Conservation (phyloP, 2,329 filamentous ascomycete genomes). For the Aspergillus flavus region DNA sequence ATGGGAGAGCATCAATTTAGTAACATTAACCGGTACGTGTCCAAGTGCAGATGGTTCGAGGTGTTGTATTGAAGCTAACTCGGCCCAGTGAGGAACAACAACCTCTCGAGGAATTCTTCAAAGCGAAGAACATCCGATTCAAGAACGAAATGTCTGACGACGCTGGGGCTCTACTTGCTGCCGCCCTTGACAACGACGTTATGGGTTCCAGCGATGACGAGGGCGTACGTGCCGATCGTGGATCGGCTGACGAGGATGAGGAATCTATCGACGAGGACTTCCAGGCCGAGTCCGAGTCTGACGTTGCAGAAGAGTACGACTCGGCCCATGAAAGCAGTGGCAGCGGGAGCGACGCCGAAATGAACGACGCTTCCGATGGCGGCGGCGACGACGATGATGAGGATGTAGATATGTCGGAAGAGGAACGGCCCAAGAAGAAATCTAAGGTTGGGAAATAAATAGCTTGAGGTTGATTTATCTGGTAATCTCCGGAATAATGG, state of each 20-base stretch:
- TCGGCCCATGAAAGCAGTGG: constrained; percentile 85
- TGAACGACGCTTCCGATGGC: constrained; percentile 50
- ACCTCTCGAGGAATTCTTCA: constrained; percentile 96
- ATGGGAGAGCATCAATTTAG: constrained; percentile 91
- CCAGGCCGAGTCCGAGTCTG: constrained; percentile 85
- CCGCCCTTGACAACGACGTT: constrained; percentile 79
- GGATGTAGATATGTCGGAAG: constrained; percentile 35
- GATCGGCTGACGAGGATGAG: constrained; percentile 93
- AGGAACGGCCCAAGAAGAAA: constrained; percentile 66
- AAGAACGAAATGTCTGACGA: constrained; percentile 99
- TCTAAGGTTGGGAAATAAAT: constrained; percentile 51
- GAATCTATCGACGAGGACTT: constrained; percentile 97
- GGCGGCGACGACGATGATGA: constrained; percentile 41
- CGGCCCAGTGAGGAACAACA: constrained; percentile 78
- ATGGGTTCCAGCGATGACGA: constrained; percentile 83
- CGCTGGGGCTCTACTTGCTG: constrained; percentile 68
- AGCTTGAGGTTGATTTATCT: not conserved
- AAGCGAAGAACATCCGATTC: constrained; percentile 88
- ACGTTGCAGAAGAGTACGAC: constrained; percentile 96
- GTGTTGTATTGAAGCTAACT: constrained; percentile 23
- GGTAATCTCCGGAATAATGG: constrained; percentile 2
- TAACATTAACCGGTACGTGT: constrained; percentile 82
- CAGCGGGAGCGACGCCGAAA: constrained; percentile 66
- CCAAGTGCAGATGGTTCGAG: not conserved
- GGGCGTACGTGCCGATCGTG: constrained; percentile 72